phyloP scores from a whole-genome alignment of 768 basidiomycete species.

The Phylloporus rhodoxanthus region DNA sequence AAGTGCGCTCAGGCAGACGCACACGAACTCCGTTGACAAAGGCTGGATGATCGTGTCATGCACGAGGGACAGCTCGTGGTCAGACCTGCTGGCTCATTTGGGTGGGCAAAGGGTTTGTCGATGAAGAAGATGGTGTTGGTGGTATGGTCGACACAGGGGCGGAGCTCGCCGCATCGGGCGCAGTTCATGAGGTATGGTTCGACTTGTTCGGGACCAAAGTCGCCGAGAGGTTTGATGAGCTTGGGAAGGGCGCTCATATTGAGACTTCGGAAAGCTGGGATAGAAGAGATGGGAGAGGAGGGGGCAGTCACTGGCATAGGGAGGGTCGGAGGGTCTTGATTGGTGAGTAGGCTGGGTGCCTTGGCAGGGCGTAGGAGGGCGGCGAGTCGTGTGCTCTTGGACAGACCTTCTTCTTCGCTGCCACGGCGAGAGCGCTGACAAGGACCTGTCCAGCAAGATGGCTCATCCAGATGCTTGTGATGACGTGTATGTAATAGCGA shows the following conservation, averaged over 20 bases:
- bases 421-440: slow-evolving; percentile 80
- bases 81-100: slow-evolving; percentile 30
- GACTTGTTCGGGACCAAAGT: slow-evolving; percentile 58
- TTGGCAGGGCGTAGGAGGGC: slow-evolving; percentile 80
- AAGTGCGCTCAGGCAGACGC: slow-evolving; percentile 71
- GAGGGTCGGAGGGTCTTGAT: slow-evolving; percentile 56
- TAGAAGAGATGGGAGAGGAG: slow-evolving; percentile 85
- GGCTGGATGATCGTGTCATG: slow-evolving; percentile 58
- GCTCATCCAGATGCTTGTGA: slow-evolving; percentile 63
- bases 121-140: slow-evolving; percentile 79
- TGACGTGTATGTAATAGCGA: slow-evolving; percentile 70
- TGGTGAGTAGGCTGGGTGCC: slow-evolving; percentile 73
- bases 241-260: slow-evolving; percentile 70
- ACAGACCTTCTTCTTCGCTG: slow-evolving; percentile 48
- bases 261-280: slow-evolving; percentile 88
- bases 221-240: slow-evolving; percentile 71
- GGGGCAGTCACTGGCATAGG: slow-evolving; percentile 79
- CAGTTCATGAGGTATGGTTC: slow-evolving; percentile 94
- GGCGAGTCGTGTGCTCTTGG: slow-evolving; percentile 72
- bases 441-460: slow-evolving; percentile 87
- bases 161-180: slow-evolving; percentile 79
- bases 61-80: slow-evolving; percentile 4
- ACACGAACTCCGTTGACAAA: slow-evolving; percentile 65
- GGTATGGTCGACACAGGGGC: slow-evolving; percentile 84
- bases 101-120: slow-evolving; percentile 61